Conservation (phyloP, 1,284 basidiomycete genomes). For the Cryptococcus sp. region DNA sequence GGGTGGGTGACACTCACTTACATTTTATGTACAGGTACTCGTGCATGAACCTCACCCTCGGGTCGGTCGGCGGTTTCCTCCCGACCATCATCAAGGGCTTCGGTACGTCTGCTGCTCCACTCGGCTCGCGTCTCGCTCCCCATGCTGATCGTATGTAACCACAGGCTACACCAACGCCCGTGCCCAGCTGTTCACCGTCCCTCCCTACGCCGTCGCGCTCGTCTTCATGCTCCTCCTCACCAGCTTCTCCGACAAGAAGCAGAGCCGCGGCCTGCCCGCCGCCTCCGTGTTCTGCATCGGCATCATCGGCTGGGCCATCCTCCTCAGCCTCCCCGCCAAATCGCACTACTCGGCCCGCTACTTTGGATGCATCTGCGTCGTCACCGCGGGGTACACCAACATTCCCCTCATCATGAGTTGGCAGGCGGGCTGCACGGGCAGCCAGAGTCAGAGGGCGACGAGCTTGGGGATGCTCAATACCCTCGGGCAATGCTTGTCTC, state of each 20-base stretch:
- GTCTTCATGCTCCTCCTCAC: slow-evolving; percentile 63
- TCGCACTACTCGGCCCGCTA: slow-evolving; percentile 44
- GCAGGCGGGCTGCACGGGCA: slow-evolving; percentile 44
- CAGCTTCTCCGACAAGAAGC: slow-evolving; percentile 66
- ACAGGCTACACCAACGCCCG: slow-evolving; percentile 53
- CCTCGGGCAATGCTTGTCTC: slow-evolving; percentile 51
- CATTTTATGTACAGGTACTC: slow-evolving; percentile 68
- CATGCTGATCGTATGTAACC: slow-evolving; percentile 24
- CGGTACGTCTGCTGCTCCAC: slow-evolving; percentile 6
- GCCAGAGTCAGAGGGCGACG: slow-evolving; percentile 49
- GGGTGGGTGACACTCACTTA: slow-evolving; percentile 54
- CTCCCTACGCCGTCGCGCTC: slow-evolving; percentile 72
- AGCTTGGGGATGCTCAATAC: slow-evolving; percentile 53
- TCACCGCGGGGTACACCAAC: slow-evolving; percentile 46
- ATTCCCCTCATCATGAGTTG: slow-evolving; percentile 47
- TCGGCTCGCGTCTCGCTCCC: neutral
- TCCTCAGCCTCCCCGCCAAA: slow-evolving; percentile 40
- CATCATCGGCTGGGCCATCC: slow-evolving; percentile 50
- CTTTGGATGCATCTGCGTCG: slow-evolving; percentile 50
- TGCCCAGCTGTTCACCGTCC: slow-evolving; percentile 64
- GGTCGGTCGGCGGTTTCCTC: slow-evolving; percentile 75
- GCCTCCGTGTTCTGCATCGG: slow-evolving; percentile 48
- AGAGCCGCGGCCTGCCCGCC: slow-evolving; percentile 58
- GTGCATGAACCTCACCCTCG: slow-evolving; percentile 71
- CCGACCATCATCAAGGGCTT: slow-evolving; percentile 68